phyloP scores from a whole-genome alignment of 352 stramenopile species.

The Pythium coloratum region DNA sequence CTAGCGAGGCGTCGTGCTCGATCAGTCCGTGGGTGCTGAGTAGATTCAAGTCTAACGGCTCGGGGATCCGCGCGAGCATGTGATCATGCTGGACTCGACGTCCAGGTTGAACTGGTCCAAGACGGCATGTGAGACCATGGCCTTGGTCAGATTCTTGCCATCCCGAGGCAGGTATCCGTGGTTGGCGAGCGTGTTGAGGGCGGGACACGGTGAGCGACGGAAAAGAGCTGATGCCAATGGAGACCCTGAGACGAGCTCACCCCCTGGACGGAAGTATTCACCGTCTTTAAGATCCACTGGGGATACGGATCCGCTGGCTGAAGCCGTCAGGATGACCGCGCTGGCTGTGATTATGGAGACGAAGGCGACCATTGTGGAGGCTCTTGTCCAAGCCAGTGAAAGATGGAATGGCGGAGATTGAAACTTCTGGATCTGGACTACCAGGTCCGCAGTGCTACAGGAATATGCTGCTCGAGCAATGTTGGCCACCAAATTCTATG shows the following conservation, averaged over 20 bases:
- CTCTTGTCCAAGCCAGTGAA: too few relatives aligned
- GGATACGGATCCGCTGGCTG: too few relatives aligned
- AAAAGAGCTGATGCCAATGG: conserved; percentile 24
- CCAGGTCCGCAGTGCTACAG: too few relatives aligned
- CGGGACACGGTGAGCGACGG: conserved; percentile 46
- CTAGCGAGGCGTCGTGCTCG: conserved; percentile 37
- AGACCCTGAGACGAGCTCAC: conserved; percentile 30
- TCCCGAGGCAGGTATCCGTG: conserved; percentile 52
- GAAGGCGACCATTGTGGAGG: too few relatives aligned
- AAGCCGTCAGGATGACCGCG: too few relatives aligned
- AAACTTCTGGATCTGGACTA: too few relatives aligned
- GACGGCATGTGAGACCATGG: conserved; percentile 32
- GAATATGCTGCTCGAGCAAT: too few relatives aligned
- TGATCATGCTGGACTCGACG: conserved; percentile 27
- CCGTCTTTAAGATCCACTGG: too few relatives aligned
- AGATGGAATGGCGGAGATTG: too few relatives aligned
- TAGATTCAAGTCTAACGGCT: conserved; percentile 44
- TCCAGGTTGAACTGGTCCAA: conserved; percentile 50
- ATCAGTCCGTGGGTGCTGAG: conserved; percentile 36
- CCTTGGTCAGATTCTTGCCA: conserved; percentile 39
- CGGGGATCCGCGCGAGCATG: conserved; percentile 26
- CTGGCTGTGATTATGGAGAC: too few relatives aligned
- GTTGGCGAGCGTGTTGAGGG: conserved; percentile 56
- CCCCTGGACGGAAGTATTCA: conserved; percentile 39
- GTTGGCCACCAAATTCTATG: too few relatives aligned